These are phyloP conservation scores for Phytophthora meadii DNA, from an alignment of 352 stramenopile genomes.

Conservation along the genomic window DNA sequence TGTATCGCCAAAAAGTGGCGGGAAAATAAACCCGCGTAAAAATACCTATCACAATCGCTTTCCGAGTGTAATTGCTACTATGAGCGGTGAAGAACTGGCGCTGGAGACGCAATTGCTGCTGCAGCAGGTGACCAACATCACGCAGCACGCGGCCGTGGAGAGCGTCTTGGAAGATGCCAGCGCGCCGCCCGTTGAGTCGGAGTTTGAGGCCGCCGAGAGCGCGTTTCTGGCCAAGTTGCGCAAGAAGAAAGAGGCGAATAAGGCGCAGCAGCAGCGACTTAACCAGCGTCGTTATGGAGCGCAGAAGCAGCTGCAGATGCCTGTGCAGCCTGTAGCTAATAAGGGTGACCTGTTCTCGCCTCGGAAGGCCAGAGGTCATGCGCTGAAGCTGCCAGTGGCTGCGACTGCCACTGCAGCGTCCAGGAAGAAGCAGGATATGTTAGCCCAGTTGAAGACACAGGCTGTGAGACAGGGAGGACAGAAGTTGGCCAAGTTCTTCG, in stretches of 20 bases:
- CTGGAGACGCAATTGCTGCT: slow-evolving; percentile 83
- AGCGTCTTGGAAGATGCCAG: slow-evolving; percentile 29
- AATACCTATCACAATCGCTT: slow-evolving; percentile 3
- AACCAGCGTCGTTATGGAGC: slow-evolving; percentile 53
- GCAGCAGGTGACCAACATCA: slow-evolving; percentile 74
- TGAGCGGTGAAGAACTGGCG: slow-evolving; percentile 65
- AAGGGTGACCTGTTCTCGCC: slow-evolving; percentile 37
- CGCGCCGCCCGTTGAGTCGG: slow-evolving; percentile 35
- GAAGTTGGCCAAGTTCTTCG: slow-evolving; percentile 79
- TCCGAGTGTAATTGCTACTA: slow-evolving; percentile 10
- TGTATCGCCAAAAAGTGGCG: slow-evolving; percentile 32
- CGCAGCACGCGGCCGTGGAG: slow-evolving; percentile 44
- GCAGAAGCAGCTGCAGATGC: not conserved
- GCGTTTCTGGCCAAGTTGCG: slow-evolving; percentile 72
- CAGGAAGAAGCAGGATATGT: slow-evolving; percentile 70
- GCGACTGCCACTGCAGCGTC: slow-evolving; percentile 30
- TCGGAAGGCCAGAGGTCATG: slow-evolving; percentile 38
- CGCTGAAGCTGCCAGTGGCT: slow-evolving; percentile 64
- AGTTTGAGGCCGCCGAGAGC: slow-evolving; percentile 63
- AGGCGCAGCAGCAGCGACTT: slow-evolving; percentile 54
- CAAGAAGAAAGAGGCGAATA: slow-evolving; percentile 66
- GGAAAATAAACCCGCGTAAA: slow-evolving; percentile 20
- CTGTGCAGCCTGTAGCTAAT: not conserved
- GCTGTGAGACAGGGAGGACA: slow-evolving; percentile 71
- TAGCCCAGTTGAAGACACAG: slow-evolving; percentile 58